Evolutionary conservation across 495 filamentous ascomycete genomes (phyloP), one percentile per base, ranked within the genome.

Genomic region (Penicillium cataractarum): DNA sequence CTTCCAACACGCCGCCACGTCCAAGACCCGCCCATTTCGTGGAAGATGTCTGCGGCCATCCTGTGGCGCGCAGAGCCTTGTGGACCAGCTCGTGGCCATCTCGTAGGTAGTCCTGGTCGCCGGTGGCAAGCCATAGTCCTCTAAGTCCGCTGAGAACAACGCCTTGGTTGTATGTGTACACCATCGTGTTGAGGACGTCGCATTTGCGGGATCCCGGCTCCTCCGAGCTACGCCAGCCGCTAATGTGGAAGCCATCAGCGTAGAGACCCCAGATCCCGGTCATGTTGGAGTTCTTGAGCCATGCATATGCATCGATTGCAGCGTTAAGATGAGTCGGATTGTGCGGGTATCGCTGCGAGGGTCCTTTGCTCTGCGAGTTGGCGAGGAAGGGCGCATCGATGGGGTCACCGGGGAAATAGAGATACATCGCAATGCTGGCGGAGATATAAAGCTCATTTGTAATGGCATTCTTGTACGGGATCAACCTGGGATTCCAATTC

Each of bases 141-240:
- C 91, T 86, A 56, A 93, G 80, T 12, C 92, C 94, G 29, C 90
- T 91, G 21, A 99, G 86, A n/a, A 98, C 63, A 15, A 97, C 92
- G 26, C 94, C 94, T 74, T 98, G 94, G 76, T 98, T 98, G 78
- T 98, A 98, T 0, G 93, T 93, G 74, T 95, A 96, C 6, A 97
- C 87, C 87, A 93, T 93, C 55, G 93, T 86, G 73, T 96, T 90
- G 15, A 93, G 84, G 17, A 82, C 71, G 69, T 97, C 92, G 71
- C 92, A 98, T 49, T 85, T 80, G 19, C 75, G 69, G 1, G 82
- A 83, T 44, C 81, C 82, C 10, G 79, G 82, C 44, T 80, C 70
- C 2, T 77, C 68, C 2, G 73, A 58, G 55, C 77, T 74, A 35
- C 73, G 68, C 77, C 86, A 91, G 17, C 87, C 88, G 24, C 79